Percentiles rank a stretch among this genome's conserved stretches.
phyloP scores from a whole-genome alignment of 352 stramenopile species.

The Pythium utonaiense region DNA sequence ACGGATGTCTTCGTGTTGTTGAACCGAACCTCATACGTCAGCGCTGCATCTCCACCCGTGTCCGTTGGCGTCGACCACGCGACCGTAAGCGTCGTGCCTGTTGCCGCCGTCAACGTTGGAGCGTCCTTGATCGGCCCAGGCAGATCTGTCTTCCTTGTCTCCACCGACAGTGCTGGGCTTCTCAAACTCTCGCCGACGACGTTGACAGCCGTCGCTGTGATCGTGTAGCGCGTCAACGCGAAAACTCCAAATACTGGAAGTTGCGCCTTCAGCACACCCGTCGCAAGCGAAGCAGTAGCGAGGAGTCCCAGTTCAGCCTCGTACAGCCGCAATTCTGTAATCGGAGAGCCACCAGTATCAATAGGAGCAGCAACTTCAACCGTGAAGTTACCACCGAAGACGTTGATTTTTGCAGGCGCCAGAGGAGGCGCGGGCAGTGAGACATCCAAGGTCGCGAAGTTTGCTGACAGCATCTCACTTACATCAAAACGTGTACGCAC shows the following conservation, averaged over 20 bases:
- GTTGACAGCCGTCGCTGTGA: constrained; percentile 44
- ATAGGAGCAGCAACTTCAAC: constrained; percentile 33
- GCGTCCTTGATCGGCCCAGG: constrained; percentile 32
- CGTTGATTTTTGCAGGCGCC: constrained; percentile 24
- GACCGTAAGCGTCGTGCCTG: constrained; percentile 39
- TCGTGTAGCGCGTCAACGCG: constrained; percentile 30
- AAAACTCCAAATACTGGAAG: constrained; percentile 34
- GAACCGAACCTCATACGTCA: constrained; percentile 18
- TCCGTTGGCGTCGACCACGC: constrained; percentile 36
- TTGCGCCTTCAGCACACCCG: background rate
- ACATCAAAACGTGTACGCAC: constrained; percentile 34
- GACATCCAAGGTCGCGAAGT: constrained; percentile 25
- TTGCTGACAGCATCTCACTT: constrained; percentile 20
- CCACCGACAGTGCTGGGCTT: constrained; percentile 25
- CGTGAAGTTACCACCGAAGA: constrained; percentile 66
- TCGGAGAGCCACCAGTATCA: constrained; percentile 37
- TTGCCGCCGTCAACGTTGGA: constrained; percentile 23
- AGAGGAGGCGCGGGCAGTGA: constrained; percentile 25
- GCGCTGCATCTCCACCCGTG: constrained; percentile 38
- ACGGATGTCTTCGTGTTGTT: background rate
- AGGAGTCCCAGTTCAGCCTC: constrained; percentile 26
- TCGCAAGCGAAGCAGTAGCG: constrained; percentile 12
- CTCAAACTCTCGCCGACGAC: constrained; percentile 27
- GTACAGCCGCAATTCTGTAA: constrained; percentile 44
- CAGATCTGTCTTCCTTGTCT: constrained; percentile 29